Evolutionary conservation across 1,139 yeast species (phyloP).

Genomic region (Lodderomyces margitis): DNA sequence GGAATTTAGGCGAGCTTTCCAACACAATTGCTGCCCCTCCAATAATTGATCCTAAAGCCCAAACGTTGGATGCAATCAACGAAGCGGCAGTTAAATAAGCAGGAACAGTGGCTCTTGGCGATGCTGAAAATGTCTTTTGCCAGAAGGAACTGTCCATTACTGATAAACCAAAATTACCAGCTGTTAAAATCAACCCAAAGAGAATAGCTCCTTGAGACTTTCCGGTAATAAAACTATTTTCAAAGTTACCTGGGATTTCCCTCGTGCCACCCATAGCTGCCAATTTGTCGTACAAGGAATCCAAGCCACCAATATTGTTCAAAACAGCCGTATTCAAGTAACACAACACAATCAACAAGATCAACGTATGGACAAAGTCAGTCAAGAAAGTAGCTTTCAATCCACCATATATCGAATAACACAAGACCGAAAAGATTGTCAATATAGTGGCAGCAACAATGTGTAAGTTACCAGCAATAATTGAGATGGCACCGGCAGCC

Average conservation of each 20-base stretch:
- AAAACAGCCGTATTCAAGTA: conserved; percentile 28
- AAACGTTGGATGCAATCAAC: conserved; percentile 30
- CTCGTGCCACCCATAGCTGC: conserved; percentile 17
- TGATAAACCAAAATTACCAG: conserved; percentile 31
- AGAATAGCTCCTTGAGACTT: conserved; percentile 31
- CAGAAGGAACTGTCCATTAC: conserved; percentile 33
- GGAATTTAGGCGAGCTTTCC: conserved; percentile 24
- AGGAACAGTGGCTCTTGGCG: conserved; percentile 33
- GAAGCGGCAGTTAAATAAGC: conserved; percentile 37
- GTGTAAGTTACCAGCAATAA: conserved; percentile 32
- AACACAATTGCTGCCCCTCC: conserved; percentile 28
- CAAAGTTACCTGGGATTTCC: conserved; percentile 30
- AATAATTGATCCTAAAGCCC: conserved; percentile 31
- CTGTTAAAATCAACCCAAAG: conserved; percentile 28
- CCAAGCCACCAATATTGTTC: conserved; percentile 29
- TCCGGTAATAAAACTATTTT: conserved; percentile 34
- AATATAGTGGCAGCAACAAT: conserved; percentile 33
- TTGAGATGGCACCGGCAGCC: conserved; percentile 34
- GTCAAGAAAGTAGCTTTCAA: conserved; percentile 41
- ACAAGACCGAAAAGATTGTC: conserved; percentile 37
- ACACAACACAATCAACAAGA: conserved; percentile 30
- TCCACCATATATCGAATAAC: conserved; percentile 41
- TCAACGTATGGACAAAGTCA: conserved; percentile 35
- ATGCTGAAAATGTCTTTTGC: conserved; percentile 36
- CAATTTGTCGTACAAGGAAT: conserved; percentile 26